phyloP scores from a whole-genome alignment of 495 filamentous ascomycete genomes.

The Xylaria venustula region DNA sequence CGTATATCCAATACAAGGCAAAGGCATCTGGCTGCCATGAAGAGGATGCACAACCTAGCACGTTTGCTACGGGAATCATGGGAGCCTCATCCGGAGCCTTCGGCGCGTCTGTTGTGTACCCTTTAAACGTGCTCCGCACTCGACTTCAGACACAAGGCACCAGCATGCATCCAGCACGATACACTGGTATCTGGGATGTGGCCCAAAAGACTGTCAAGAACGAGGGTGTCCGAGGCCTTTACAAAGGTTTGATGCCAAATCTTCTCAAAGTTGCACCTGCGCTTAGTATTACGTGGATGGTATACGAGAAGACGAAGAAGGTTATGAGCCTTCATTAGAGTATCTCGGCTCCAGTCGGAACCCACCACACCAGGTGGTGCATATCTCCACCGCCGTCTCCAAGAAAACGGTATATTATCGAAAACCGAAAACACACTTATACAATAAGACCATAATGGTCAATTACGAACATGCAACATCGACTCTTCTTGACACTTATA shows the following conservation, averaged over 20 bases:
- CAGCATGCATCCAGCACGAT: constrained; percentile 83
- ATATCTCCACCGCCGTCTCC: no score
- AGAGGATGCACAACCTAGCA: constrained; percentile 74
- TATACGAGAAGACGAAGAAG: constrained; percentile 93
- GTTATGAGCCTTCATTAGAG: constrained; percentile 64
- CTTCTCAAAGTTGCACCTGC: constrained; percentile 95
- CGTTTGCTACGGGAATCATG: constrained; percentile 76
- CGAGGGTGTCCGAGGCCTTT: constrained; percentile 84
- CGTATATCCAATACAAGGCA: constrained; percentile 68
- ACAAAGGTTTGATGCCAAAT: constrained; percentile 94
- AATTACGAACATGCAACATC: background rate
- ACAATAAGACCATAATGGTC: background rate
- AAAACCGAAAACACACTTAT: background rate
- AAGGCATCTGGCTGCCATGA: constrained; percentile 68
- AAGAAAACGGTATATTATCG: no score
- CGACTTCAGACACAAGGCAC: constrained; percentile 94
- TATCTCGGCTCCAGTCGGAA: background rate
- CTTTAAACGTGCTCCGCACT: constrained; percentile 91
- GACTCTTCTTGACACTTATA: constrained; percentile 4
- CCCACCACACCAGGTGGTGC: background rate
- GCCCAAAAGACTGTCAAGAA: constrained; percentile 73
- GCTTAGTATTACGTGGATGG: constrained; percentile 95
- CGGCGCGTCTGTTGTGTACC: constrained; percentile 91
- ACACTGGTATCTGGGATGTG: constrained; percentile 85
- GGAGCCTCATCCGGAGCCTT: constrained; percentile 89